Base-by-base conservation (phyloP, 169 alveolate genomes). In the Theileria sp. region DNA sequence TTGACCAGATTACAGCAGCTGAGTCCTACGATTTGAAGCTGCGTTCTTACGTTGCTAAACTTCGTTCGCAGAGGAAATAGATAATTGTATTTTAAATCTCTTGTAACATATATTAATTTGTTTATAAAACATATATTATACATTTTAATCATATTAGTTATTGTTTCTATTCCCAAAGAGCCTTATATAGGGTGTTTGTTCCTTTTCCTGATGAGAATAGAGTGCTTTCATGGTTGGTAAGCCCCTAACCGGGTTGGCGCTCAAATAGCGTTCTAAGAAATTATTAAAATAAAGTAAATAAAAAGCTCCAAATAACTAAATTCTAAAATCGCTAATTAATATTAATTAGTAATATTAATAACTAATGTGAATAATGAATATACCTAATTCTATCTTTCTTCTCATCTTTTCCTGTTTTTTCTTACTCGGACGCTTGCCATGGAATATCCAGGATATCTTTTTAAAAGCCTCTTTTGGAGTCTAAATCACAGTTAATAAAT, bases 401-500 rank as follows among this genome's bases (percentile, higher is more conserved):
- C 81, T 75, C 65, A 77, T 86, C 66, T 86, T 84, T 67, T 90
- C 94, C 65, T 75, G 86, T 81, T 90, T 90, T 65, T 90, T 90
- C 79, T 80, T 87, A 3, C 94, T 91, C 15, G 92, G 94, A 19
- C 76, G 75, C 76, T 90, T 90, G 44, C 94, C 94, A 70, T 90
- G 94, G 83, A 90, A 90, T 51, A 71, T 38, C 93, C 93, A 90
- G 12, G 93, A 90, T 15, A 90, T 79, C 44, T 87, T 65, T 17
- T 92, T 75, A 62, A 90, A 90, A n/a, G 92, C 90, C 69, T 90
- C 94, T 75, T 90, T 90, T 2, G 94, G 94, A 2, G 94, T 87
- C 91, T 77, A 70, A 15, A 71, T 12, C 3, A 25, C 26, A 70
- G 9, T 17, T 77, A 19, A 67, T 67, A 3, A 66, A 32, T 75